A percentile compares a stretch with the other conserved stretches of the same genome.
These are phyloP conservation scores for Eutrema salsugineum DNA, from an alignment of 441 rosid species.

Conservation along the genomic window DNA sequence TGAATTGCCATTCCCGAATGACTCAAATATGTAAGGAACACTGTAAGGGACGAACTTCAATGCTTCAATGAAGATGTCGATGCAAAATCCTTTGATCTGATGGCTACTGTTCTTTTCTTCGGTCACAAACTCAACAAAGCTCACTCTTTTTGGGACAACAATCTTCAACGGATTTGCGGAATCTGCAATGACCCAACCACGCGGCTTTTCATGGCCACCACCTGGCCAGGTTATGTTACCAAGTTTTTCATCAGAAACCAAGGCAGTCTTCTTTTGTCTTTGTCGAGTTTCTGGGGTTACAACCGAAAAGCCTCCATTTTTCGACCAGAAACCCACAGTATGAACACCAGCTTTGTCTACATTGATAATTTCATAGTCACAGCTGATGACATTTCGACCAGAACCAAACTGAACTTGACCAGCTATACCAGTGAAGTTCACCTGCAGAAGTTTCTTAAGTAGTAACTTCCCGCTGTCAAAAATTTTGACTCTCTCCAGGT, in stretches of 20 bases:
- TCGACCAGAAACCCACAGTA: constrained; percentile 76
- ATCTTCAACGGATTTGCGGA: constrained; percentile 62
- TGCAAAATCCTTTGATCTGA: constrained; percentile 60
- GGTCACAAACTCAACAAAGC: constrained; percentile 71
- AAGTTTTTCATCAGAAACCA: constrained; percentile 49
- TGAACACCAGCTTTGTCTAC: constrained; percentile 38
- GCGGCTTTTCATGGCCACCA: constrained; percentile 60
- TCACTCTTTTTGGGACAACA: constrained; percentile 73
- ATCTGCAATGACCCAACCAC: constrained; percentile 82
- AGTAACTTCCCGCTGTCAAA: constrained; percentile 58
- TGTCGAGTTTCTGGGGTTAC: constrained; percentile 41
- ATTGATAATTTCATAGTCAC: constrained; percentile 78
- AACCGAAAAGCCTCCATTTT: constrained; percentile 49
- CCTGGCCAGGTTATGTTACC: constrained; percentile 77
- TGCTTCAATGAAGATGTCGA: constrained; percentile 75
- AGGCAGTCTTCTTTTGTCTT: constrained; percentile 15
- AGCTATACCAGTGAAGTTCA: constrained; percentile 69
- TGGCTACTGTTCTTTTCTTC: constrained; percentile 46
- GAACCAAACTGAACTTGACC: constrained; percentile 61
- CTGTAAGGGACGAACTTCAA: constrained; percentile 59
- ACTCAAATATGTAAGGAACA: constrained; percentile 61
- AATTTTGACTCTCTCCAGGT: constrained; percentile 50
- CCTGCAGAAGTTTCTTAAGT: constrained; percentile 45
- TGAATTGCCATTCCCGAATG: constrained; percentile 65
- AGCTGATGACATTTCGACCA: constrained; percentile 43